Conservation (phyloP, 2,329 filamentous ascomycete species). For the Fusarium mundagurra region DNA sequence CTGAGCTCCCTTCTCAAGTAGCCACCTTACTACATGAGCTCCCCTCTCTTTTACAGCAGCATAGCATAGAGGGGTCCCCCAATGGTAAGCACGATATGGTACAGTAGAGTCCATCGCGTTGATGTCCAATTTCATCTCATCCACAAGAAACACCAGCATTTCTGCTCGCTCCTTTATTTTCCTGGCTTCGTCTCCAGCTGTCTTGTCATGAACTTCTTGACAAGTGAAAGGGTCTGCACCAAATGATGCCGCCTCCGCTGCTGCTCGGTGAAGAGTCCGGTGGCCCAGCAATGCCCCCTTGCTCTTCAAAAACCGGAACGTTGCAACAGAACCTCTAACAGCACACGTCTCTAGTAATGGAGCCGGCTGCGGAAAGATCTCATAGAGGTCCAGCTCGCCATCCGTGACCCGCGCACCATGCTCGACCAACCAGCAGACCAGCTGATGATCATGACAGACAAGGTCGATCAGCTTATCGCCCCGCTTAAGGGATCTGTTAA, state of each 20-base stretch:
- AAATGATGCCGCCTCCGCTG: background rate
- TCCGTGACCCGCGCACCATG: background rate
- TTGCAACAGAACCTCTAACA: background rate
- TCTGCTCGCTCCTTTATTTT: background rate
- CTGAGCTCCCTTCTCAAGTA: background rate
- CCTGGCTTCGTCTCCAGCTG: rapidly evolving
- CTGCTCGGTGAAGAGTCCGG: background rate
- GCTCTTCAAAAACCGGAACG: background rate
- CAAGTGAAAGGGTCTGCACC: background rate
- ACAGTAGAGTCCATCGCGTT: background rate
- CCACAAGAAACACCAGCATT: background rate
- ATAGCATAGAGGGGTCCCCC: background rate
- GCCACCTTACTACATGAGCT: background rate
- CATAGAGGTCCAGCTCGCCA: background rate
- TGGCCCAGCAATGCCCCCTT: background rate
- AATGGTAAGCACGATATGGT: background rate
- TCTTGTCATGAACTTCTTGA: background rate
- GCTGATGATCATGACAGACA: background rate
- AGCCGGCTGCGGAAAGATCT: background rate
- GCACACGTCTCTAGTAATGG: background rate
- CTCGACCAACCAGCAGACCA: background rate
- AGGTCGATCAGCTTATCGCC: background rate
- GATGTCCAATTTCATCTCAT: background rate
- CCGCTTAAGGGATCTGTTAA: background rate
- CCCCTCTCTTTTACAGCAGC: background rate